Evolutionary conservation across 257 asterid genomes (phyloP).

Genomic region (Parsonsia alboflavescens): DNA sequence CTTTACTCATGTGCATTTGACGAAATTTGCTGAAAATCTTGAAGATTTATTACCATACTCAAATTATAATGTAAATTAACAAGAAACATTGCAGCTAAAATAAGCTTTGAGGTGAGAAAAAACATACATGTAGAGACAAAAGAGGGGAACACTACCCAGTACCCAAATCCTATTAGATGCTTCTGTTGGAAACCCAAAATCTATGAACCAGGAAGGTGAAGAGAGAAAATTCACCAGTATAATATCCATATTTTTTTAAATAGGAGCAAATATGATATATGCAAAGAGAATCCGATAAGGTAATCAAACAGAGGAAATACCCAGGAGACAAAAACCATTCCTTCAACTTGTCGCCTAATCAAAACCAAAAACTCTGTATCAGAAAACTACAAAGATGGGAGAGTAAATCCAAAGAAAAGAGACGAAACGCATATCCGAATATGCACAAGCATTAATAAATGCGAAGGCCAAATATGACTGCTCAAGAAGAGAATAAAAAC

Average conservation of each 20-base stretch:
- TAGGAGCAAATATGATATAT: conserved; percentile 7
- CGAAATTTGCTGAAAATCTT: conserved; percentile 1
- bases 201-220: conserved; percentile 29
- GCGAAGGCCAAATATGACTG: conserved; percentile 75
- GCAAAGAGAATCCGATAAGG: conserved; percentile 22
- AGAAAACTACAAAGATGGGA: conserved; percentile 39
- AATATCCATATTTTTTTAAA: conserved; percentile 37
- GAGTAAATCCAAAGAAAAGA: conserved; percentile 63
- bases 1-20: neutral
- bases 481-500: conserved; percentile 85
- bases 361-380: conserved; percentile 48
- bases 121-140: conserved; percentile 46
- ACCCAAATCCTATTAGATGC: conserved; percentile 35
- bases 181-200: conserved; percentile 47
- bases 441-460: conserved; percentile 46
- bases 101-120: conserved; percentile 23
- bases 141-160: conserved; percentile 27
- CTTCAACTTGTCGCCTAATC: conserved; percentile 69
- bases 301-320: conserved; percentile 61
- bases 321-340: conserved; percentile 59
- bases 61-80: neutral
- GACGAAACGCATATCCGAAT: conserved; percentile 36
- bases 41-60: neutral
- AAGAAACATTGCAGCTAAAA: conserved; percentile 12
- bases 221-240: conserved; percentile 16